These are phyloP conservation scores for Aspergillus jensenii DNA, from an alignment of 2,329 filamentous ascomycete genomes.

Conservation along the genomic window DNA sequence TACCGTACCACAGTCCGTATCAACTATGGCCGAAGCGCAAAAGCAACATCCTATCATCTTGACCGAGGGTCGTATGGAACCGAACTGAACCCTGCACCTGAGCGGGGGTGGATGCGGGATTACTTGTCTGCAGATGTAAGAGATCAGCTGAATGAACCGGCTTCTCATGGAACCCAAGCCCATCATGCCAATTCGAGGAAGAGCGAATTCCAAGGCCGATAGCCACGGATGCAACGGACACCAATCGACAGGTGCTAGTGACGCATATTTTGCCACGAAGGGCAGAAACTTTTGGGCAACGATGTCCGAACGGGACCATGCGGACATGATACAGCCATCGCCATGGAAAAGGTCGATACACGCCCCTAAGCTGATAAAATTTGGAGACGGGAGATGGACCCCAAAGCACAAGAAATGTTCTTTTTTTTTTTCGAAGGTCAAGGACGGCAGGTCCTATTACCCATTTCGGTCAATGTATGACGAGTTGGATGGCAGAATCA, in stretches of 20 bases:
- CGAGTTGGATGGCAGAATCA: background rate
- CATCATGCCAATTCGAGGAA: conserved; percentile 20
- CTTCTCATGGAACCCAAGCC: conserved; percentile 20
- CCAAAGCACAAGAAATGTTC: conserved; percentile 12
- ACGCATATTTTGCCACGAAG: conserved; percentile 33
- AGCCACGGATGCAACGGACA: conserved; percentile 20
- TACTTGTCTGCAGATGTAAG: conserved; percentile 39
- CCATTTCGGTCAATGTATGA: conserved; percentile 13
- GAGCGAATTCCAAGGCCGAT: conserved; percentile 13
- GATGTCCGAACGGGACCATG: conserved; percentile 29
- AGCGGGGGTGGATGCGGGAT: conserved; percentile 38
- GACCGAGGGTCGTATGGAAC: conserved; percentile 24
- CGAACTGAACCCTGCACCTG: conserved; percentile 37
- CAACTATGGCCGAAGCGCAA: conserved; percentile 31
- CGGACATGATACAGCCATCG: conserved; percentile 24
- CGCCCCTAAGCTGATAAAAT: conserved; percentile 12
- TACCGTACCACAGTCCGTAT: conserved; percentile 35
- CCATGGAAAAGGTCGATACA: conserved; percentile 12
- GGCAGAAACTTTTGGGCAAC: conserved; percentile 26
- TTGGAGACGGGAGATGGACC: background rate
- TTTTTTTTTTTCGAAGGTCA: conserved; percentile 1
- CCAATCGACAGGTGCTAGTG: conserved; percentile 33
- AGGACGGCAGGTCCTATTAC: conserved; percentile 22
- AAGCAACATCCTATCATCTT: conserved; percentile 33
- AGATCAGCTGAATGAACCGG: conserved; percentile 44